Evolutionary conservation across 1,284 basidiomycete species (phyloP), one percentile per base, ranked within the genome.

Genomic region (Pseudomicrostroma phylloplanum): DNA sequence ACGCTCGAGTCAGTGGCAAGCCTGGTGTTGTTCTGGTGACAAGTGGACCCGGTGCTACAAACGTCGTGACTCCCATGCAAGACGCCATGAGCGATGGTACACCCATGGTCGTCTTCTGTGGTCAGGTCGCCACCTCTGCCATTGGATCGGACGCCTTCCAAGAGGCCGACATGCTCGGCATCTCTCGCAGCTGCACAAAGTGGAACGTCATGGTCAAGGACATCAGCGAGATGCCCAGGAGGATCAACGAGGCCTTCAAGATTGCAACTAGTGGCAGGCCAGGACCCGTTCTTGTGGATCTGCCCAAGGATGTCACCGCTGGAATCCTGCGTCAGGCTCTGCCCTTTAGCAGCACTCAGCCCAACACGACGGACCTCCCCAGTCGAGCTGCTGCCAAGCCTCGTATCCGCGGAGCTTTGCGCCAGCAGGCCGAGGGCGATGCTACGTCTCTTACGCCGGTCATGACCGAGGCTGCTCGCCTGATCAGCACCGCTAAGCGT

Each of bases 201-300:
- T 98, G 94, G 96, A 98, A 98, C 80, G 93, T 98, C 69, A 96
- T 97, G 92, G 91, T 98, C 66, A 97, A 97, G 82, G 92, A 96
- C 79, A 91, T 98, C 67, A 82, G 90, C 26, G 94, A 97, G 81
- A 84, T 97, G 3, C 96, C 94, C 8, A 84, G 94, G 57, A 85
- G 94, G 68, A 96, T 98, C 81, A 98, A 97, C 80, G 94, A 98
- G 81, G 96, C 94, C 0, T 98, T 98, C 86, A 96, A 97, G 82
- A 97, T 98, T 69, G 94, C 96, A 40, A 96, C 91, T 1, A 91
- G 91, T 9, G 96, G 94, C 1, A 87, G 96, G 48, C 94, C 93
- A 1, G 94, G 94, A 1, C 94, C 96, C 61, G 94, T 97, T 46
- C 88, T 98, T 65, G 93, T 98, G 65, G 94, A 98, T 79, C 84